Evolutionary conservation across 1,284 basidiomycete species (phyloP), one percentile per base, ranked within the genome.

Genomic region (Cutaneotrichosporon sp.): DNA sequence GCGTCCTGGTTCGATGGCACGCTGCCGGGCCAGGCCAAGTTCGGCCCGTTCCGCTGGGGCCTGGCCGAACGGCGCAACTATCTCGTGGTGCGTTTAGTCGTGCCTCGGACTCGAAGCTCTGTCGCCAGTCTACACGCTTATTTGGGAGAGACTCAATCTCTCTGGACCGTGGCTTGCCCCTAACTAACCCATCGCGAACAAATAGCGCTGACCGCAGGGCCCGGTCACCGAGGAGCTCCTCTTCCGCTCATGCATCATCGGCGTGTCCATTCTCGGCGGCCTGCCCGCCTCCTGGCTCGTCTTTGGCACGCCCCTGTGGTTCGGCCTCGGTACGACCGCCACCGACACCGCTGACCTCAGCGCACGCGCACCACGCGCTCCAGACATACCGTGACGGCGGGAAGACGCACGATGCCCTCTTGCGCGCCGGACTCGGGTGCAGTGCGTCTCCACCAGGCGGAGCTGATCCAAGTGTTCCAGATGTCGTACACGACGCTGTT

Each of bases 201-300:
- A 30, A 32, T 18, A 34, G 26, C 30, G 51, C 51, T 52, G 30
- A 52, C 31, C 38, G 0, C 68, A 95, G 90, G 94, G 87, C 0
- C 96, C 96, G 0, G 77, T 93, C 38, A 94, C 94, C 0, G 96
- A 99, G 81, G 96, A 99, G 77, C 72, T 97, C 30, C 90, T 94
- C 3, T 99, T 97, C 76, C 85, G 97, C 31, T 88, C 89, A 0
- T 94, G 91, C 74, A 85, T 96, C 51, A 83, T 97, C 22, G 82
- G 88, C 2, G 84, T 88, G 1, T 90, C 91, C 66, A 82, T 88
- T 61, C 83, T 93, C 40, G 85, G 87, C 0, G 86, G 87, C n/a
- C 82, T 85, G 1, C 84, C 85, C 0, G 82, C 73, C 22, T 74
- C 68, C 46, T 82, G 83, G 58, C 86, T 94, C 81, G 86, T 97